phyloP scores from a whole-genome alignment of 1,139 yeast species.

The Candida sanyaensis region DNA sequence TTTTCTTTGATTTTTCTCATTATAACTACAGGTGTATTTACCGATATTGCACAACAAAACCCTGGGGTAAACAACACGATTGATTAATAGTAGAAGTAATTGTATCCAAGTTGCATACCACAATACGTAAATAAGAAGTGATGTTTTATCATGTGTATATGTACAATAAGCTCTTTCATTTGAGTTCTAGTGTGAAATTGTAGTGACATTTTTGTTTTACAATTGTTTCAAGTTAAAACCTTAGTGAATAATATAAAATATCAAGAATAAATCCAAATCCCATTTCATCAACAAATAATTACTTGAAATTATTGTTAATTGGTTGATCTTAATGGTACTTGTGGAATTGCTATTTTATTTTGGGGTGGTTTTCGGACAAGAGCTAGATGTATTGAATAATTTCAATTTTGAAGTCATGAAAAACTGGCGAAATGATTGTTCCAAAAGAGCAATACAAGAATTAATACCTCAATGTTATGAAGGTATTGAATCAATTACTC shows the following conservation, averaged over 20 bases:
- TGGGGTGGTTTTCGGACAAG: not conserved
- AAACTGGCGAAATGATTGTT: conserved; percentile 21
- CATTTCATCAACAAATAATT: not conserved
- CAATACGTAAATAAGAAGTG: no score
- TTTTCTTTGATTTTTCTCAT: no score
- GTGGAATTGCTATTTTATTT: not conserved
- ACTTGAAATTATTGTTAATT: not conserved
- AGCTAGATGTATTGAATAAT: not conserved
- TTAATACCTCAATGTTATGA: conserved; percentile 29
- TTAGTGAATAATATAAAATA: no score
- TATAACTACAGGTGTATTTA: no score
- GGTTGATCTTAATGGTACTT: not conserved
- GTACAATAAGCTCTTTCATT: no score
- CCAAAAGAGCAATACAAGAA: conserved; percentile 25
- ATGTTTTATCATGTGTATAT: no score
- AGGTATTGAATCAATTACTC: conserved; percentile 36
- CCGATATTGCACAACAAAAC: no score
- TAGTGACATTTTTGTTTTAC: not conserved
- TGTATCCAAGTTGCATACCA: no score
- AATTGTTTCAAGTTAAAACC: not conserved
- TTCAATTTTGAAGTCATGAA: not conserved
- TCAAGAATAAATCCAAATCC: not conserved
- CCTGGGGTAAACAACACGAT: no score
- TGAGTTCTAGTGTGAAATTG: no score
- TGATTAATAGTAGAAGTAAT: no score